Base-by-base conservation (phyloP, 2,329 filamentous ascomycete genomes). In the Beauveria australis region DNA sequence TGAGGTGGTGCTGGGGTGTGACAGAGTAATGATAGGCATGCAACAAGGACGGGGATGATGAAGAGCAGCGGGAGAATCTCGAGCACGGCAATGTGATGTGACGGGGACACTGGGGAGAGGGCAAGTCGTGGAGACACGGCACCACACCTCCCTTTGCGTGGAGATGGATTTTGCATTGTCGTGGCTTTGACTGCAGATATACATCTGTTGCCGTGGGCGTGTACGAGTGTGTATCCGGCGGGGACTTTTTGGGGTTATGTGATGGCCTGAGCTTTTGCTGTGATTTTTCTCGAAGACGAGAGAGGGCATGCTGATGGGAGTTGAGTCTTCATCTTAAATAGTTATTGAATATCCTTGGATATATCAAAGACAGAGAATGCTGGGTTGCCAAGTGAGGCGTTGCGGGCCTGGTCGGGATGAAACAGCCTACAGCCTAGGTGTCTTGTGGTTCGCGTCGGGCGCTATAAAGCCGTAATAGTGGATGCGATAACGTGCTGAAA, bases 111-210 rank as follows among this genome's bases (percentile, higher is more conserved):
- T 24, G 24, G 24, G 53, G 19, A 48, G 44, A 57, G 54, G 24
- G 54, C 28, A 22, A 33, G 28, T 59, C 40, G 19, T 56, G 40
- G 43, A 41, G 6, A 41, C 26, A 52, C 40, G 18, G 44, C 44
- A 37, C 28, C 44, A 46, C 37, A 26, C 37, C 37, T 37, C 47
- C 48, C 47, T 48, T 47, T 59, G 37, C 48, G 40, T 26, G 19
- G 41, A 46, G 48, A 40, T 53, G 57, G 49, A 53, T 60, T 51
- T 59, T 9, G 56, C 30, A 46, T 49, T 46, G 49, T 53, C 28
- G 41, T 60, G 57, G 57, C 57, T 53, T 46, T 46, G n/a, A 59
- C 56, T 37, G 56, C 26, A 59, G 48, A 59, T 41, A 37, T 16
- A 26, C 24, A 5, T 18, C 37, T 26, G 33, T 41, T 18, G 48